Conservation (phyloP, 371 early-diverging fungal species). For the Basidiobolus meristosporus region DNA sequence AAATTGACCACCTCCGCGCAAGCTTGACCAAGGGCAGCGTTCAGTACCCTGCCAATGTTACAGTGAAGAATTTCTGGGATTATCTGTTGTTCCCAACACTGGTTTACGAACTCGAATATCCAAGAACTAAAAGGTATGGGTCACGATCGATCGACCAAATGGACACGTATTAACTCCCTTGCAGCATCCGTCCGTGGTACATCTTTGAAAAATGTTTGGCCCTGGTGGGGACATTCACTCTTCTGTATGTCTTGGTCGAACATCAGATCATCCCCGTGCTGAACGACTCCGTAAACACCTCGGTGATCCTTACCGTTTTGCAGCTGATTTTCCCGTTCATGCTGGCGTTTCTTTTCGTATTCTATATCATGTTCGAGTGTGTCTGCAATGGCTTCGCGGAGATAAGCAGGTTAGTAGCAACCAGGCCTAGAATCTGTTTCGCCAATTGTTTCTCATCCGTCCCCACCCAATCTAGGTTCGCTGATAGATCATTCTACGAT, state of each 20-base stretch:
- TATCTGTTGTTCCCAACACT: conserved; percentile 76
- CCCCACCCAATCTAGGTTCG: conserved; percentile 31
- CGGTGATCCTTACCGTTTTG: conserved; percentile 30
- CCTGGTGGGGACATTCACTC: conserved; percentile 55
- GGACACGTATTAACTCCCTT: neutral
- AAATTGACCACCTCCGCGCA: neutral
- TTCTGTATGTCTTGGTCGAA: conserved; percentile 72
- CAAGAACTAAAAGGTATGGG: conserved; percentile 56
- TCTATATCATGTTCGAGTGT: conserved; percentile 91
- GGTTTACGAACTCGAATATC: conserved; percentile 85
- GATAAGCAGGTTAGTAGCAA: conserved; percentile 42
- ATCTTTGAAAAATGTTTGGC: conserved; percentile 68
- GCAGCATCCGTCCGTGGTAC: conserved; percentile 67
- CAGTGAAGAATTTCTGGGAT: conserved; percentile 64
- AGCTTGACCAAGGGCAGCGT: too few relatives aligned
- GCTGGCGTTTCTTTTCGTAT: conserved; percentile 73
- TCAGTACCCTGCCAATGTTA: conserved; percentile 63
- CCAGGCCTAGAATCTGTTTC: neutral
- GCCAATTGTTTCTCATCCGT: neutral
- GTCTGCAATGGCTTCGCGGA: conserved; percentile 93
- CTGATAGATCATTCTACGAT: conserved; percentile 94
- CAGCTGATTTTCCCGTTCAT: conserved; percentile 72
- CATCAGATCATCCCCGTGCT: conserved; percentile 67
- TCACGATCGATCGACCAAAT: neutral
- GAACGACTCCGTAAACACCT: conserved; percentile 29